Evolutionary conservation across 257 asterid genomes (phyloP).

Genomic region (Solanum lignicaule): DNA sequence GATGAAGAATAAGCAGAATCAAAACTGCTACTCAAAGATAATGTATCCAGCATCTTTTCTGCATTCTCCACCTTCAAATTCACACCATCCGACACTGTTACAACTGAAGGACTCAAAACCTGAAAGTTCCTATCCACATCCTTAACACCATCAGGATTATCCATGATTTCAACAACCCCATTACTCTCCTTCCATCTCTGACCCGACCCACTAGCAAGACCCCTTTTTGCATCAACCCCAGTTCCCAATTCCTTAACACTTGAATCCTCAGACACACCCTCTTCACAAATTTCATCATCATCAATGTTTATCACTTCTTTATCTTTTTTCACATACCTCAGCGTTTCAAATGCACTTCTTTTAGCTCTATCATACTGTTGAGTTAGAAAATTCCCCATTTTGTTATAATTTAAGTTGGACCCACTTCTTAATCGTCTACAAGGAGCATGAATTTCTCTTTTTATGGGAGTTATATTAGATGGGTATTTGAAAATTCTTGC

Average conservation of each 20-base stretch:
- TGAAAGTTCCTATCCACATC: conserved; percentile 4
- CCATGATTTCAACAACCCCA: conserved; percentile 12
- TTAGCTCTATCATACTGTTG: neutral
- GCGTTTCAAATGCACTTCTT: conserved; percentile 6
- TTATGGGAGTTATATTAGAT: conserved; percentile 5
- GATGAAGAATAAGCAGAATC: neutral
- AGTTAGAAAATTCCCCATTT: conserved; percentile 23
- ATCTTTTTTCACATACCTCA: conserved; percentile 20
- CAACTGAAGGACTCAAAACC: conserved; percentile 31
- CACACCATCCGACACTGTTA: conserved; percentile 16
- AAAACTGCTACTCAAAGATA: conserved; percentile 13
- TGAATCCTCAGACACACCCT: conserved; percentile 13
- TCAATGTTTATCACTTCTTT: conserved; percentile 34
- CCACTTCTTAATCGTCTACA: conserved; percentile 21
- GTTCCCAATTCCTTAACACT: conserved; percentile 19
- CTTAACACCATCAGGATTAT: conserved; percentile 17
- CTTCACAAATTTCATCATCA: conserved; percentile 2
- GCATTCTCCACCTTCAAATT: conserved; percentile 13
- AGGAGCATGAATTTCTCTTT: conserved; percentile 61
- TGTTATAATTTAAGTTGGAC: neutral
- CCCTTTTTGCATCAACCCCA: conserved; percentile 4
- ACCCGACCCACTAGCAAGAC: neutral
- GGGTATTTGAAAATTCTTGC: conserved; percentile 35
- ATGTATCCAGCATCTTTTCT: conserved; percentile 20
- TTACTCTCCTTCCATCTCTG: conserved; percentile 10